phyloP scores from a whole-genome alignment of 306 rosid genomes.

The Dalbergia cultrata region DNA sequence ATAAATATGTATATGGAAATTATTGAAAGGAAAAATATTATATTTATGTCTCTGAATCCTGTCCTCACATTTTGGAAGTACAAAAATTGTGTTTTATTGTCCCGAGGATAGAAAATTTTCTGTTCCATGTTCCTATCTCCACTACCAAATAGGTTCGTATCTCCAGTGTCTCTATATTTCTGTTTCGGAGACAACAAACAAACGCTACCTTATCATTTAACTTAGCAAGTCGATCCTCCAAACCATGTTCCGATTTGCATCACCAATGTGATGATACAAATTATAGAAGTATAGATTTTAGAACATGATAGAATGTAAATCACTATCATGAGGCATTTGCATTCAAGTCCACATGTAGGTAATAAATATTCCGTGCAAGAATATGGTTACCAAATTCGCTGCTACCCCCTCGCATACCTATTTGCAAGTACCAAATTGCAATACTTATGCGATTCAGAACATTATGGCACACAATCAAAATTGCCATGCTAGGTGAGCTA shows the following conservation, averaged over 20 bases:
- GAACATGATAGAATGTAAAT: slow-evolving; percentile 3
- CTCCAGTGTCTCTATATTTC: no score
- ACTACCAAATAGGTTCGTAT: no score
- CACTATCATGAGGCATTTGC: slow-evolving; percentile 17
- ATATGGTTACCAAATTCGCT: neutral
- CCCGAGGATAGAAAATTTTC: no score
- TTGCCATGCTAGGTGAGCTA: neutral
- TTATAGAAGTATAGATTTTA: slow-evolving; percentile 2
- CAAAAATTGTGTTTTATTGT: no score
- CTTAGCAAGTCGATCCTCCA: slow-evolving; percentile 4
- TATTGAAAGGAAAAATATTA: no score
- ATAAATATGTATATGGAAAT: no score
- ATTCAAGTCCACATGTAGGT: slow-evolving; percentile 14
- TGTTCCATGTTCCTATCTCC: no score
- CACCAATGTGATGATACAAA: slow-evolving; percentile 7
- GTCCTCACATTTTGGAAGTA: no score
- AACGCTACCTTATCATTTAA: slow-evolving; percentile 44
- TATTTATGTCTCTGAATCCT: no score
- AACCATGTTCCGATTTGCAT: slow-evolving; percentile 25
- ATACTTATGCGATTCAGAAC: neutral
- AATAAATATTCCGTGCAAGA: slow-evolving; percentile 12
- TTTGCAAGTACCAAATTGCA: neutral
- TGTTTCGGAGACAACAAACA: no score
- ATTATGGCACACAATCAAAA: neutral
- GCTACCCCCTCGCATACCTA: neutral